phyloP scores from a whole-genome alignment of 306 rosid species.

The Sindora glabra region DNA sequence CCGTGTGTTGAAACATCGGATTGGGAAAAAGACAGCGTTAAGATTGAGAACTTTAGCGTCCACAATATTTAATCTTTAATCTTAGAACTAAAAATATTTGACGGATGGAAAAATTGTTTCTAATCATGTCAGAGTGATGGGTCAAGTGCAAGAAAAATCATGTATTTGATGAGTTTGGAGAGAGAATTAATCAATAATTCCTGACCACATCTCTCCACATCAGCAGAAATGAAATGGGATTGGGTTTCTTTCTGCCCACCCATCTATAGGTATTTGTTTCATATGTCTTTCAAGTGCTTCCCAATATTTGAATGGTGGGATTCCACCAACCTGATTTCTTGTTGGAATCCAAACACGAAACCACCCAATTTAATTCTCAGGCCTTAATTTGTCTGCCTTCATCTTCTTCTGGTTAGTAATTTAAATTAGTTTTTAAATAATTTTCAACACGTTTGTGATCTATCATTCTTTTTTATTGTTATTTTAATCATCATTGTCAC shows the following conservation, averaged over 20 bases:
- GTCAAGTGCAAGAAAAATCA: neutral
- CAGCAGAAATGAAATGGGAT: neutral
- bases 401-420: too few relatives aligned
- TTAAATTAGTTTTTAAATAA: too few relatives aligned
- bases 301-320: conserved; percentile 33
- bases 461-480: too few relatives aligned
- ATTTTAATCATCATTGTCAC: too few relatives aligned
- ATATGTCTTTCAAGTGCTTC: conserved; percentile 20
- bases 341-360: conserved; percentile 73
- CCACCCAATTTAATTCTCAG: conserved; percentile 49
- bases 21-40: too few relatives aligned
- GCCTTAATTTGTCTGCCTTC: conserved; percentile 26
- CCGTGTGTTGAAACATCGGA: too few relatives aligned
- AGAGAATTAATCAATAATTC: neutral
- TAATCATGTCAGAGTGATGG: too few relatives aligned
- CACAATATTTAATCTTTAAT: too few relatives aligned
- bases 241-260: conserved; percentile 4
- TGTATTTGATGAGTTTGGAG: neutral
- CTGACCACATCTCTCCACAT: neutral
- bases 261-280: conserved; percentile 13
- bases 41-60: too few relatives aligned
- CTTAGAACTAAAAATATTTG: too few relatives aligned
- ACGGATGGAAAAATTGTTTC: too few relatives aligned
- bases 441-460: too few relatives aligned
- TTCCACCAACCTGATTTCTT: conserved; percentile 43